A percentile compares a stretch with the other conserved stretches of the same genome.
Evolutionary conservation across 2,329 filamentous ascomycete genomes (phyloP).

Genomic region (Cladophialophora exuberans): DNA sequence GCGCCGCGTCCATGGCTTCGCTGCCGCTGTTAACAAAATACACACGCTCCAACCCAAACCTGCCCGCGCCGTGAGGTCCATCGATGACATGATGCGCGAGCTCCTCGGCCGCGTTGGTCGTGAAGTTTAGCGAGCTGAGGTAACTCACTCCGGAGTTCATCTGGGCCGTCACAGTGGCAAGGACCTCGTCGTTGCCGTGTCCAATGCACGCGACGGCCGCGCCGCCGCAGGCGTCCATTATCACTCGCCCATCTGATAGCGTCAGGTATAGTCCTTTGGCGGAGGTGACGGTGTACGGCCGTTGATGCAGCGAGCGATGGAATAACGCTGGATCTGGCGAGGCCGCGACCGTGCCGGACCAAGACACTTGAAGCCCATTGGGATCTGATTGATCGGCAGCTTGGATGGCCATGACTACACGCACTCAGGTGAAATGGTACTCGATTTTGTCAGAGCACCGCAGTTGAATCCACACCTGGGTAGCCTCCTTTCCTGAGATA

Average conservation of each 20-base stretch:
- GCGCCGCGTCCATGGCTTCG: conserved; percentile 52
- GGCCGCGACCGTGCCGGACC: no score
- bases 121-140: conserved; percentile 62
- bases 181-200: conserved; percentile 64
- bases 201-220: conserved; percentile 71
- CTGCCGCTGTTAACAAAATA: conserved; percentile 65
- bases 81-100: conserved; percentile 55
- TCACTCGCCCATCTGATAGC: conserved; percentile 58
- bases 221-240: conserved; percentile 77
- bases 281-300: conserved; percentile 52
- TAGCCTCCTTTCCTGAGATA: no score
- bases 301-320: conserved; percentile 54
- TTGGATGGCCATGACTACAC: no score
- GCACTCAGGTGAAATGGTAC: no score
- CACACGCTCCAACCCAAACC: conserved; percentile 51
- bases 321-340: conserved; percentile 46
- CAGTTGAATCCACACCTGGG: no score
- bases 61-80: conserved; percentile 45
- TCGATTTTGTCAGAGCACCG: no score
- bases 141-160: conserved; percentile 52
- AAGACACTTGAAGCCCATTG: no score
- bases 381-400: no score
- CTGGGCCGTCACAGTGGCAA: conserved; percentile 62
- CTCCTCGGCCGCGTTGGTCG: conserved; percentile 56
- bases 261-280: conserved; percentile 57